Base-by-base conservation (phyloP, 192 early-diverging fungal genomes). In the Gaertneriomyces semiglobifer region DNA sequence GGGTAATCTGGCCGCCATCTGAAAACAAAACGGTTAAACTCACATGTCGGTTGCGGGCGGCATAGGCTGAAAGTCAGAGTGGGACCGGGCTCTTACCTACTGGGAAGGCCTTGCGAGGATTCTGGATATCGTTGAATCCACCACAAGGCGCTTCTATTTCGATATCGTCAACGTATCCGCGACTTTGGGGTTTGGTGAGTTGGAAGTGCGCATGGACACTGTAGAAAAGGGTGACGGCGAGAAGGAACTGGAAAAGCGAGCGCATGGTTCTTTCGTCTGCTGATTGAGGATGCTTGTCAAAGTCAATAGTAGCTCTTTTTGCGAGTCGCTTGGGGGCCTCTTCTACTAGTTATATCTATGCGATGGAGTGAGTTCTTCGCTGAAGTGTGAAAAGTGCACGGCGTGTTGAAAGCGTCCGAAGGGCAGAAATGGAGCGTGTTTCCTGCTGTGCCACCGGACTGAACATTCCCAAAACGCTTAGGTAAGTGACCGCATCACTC, bases 131-230 rank as follows among this genome's bases (percentile, higher is more conserved):
- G n/a, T 57, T 39, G 55, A 57, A 57, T 57, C 55, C 55, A 5
- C 55, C 55, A 8, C 55, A 57, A 14, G 55, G 55, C 12, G 55
- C 16, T 4, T 38, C 39, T 4, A 38, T 4, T 39, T 57, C 55
- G 12, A 14, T 14, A 39, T 38, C 55, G 12, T 57, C 55, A 16
- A 6, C 55, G n/a, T 14, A 33, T 14, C 55, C 55, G 38, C 55
- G 55, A 33, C 19, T 39, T 33, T 16, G 5, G 12, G 55, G 55
- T 10, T 16, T 33, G 33, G 14, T 39, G 20, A 57, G 33, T 9
- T 57, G 12, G 39, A 57, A 57, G 55, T 57, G 55, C 4, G 55
- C 55, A 6, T 14, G 33, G 55, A 57, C 55, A 57, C 38, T 57
- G 25, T 33, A 33, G 25, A 33, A 33, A 33, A 33, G 25, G 33